Percentiles rank a stretch among this genome's conserved stretches.
Evolutionary conservation across 768 basidiomycete species (phyloP).

Genomic region (Lactifluus echinatus): DNA sequence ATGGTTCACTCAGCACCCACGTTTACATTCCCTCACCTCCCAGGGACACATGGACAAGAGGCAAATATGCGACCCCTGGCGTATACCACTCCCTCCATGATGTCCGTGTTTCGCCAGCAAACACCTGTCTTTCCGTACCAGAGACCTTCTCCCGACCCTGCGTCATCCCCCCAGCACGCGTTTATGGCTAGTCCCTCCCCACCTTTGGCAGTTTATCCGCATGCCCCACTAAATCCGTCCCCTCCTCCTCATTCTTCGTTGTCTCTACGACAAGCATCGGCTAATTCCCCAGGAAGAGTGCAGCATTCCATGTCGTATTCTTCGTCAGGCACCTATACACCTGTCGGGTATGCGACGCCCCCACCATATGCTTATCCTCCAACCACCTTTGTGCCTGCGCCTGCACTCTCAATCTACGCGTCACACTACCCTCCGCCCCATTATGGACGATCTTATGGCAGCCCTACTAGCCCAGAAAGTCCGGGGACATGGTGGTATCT

Average conservation of each 20-base stretch:
- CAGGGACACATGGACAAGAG: slow-evolving; percentile 5
- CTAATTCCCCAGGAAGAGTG: background rate
- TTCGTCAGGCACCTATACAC: slow-evolving; percentile 20
- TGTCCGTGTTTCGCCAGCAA: slow-evolving; percentile 31
- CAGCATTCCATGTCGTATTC: slow-evolving; percentile 20
- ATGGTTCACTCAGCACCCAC: slow-evolving; percentile 1
- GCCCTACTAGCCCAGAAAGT: slow-evolving; percentile 30
- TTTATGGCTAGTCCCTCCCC: slow-evolving; percentile 18
- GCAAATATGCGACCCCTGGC: slow-evolving; percentile 15
- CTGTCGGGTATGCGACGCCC: slow-evolving; percentile 25
- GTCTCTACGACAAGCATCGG: slow-evolving; percentile 2
- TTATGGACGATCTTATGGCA: slow-evolving; percentile 27
- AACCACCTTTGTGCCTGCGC: slow-evolving; percentile 27
- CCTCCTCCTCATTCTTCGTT: slow-evolving; percentile 22
- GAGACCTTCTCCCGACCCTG: slow-evolving; percentile 28
- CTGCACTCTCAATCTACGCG: slow-evolving; percentile 31
- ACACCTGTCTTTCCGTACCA: slow-evolving; percentile 34
- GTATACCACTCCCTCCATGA: slow-evolving; percentile 23
- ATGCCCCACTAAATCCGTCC: slow-evolving; percentile 18
- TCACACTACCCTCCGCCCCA: slow-evolving; percentile 33
- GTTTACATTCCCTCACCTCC: slow-evolving; percentile 7
- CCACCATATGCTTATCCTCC: slow-evolving; percentile 33
- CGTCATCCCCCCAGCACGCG: slow-evolving; percentile 25
- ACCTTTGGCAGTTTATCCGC: slow-evolving; percentile 4
- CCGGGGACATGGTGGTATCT: slow-evolving; percentile 50